Conservation (phyloP, 2,329 filamentous ascomycete genomes). For the Fusarium temperatum region DNA sequence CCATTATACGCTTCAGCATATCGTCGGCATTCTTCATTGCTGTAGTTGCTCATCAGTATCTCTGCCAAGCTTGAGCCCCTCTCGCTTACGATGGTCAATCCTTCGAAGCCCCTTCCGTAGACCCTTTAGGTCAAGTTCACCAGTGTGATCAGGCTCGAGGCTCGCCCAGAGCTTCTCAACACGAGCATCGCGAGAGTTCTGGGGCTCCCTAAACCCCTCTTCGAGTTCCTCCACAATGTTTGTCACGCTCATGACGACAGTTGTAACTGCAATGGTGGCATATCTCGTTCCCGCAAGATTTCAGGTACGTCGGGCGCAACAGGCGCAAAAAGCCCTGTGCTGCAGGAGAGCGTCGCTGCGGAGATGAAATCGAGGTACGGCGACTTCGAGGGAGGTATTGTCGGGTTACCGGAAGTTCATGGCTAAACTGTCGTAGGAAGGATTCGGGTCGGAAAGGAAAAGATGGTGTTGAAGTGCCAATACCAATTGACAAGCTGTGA, state of each 20-base stretch:
- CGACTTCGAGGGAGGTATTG: slow-evolving; percentile 2
- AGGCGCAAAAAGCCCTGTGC: slow-evolving; percentile 20
- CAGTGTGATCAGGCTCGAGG: slow-evolving; percentile 79
- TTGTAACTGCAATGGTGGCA: slow-evolving; percentile 42
- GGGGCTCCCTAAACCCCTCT: slow-evolving; percentile 78
- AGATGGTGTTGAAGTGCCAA: slow-evolving; percentile 31
- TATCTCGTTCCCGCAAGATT: slow-evolving; percentile 43
- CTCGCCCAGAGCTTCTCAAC: slow-evolving; percentile 85
- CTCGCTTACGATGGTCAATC: slow-evolving; percentile 84
- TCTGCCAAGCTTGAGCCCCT: slow-evolving; percentile 9
- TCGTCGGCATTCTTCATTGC: slow-evolving; percentile 89
- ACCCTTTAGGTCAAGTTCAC: slow-evolving; percentile 84
- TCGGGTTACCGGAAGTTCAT: slow-evolving; percentile 38
- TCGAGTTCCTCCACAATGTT: slow-evolving; percentile 61
- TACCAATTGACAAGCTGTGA: slow-evolving; percentile 36
- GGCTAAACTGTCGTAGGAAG: slow-evolving; percentile 14
- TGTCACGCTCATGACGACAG: slow-evolving; percentile 50
- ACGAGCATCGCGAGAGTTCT: slow-evolving; percentile 81
- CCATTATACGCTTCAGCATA: slow-evolving; percentile 82
- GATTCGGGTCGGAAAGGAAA: slow-evolving; percentile 15
- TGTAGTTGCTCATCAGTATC: slow-evolving; percentile 47
- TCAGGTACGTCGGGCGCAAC: slow-evolving; percentile 22
- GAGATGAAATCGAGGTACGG: slow-evolving; percentile 1
- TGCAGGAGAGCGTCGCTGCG: slow-evolving; percentile 7
- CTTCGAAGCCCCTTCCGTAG: slow-evolving; percentile 85